phyloP scores from a whole-genome alignment of 2,329 filamentous ascomycete species.

The Thielaviopsis punctulata region DNA sequence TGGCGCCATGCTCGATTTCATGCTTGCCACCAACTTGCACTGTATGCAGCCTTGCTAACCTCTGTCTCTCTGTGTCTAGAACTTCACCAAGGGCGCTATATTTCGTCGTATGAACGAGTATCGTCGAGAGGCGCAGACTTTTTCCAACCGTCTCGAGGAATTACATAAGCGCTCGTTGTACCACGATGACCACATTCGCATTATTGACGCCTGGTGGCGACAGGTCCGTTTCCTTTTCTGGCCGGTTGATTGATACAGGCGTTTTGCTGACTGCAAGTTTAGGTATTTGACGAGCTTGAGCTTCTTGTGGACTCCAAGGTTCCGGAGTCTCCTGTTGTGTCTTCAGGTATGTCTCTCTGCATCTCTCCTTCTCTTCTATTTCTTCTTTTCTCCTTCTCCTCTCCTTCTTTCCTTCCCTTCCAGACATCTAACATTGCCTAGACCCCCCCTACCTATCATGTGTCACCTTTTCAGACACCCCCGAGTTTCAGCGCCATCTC shows the following conservation, averaged over 20 bases:
- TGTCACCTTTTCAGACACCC: conserved; percentile 43
- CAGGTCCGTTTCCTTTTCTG: conserved; percentile 46
- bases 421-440: conserved; percentile 16
- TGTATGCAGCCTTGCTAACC: conserved; percentile 18
- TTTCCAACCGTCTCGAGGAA: conserved; percentile 68
- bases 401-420: conserved; percentile 13
- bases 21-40: background rate
- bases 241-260: too few species aligned
- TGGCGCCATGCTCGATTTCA: too few species aligned
- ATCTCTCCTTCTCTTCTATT: background rate
- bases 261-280: too few species aligned
- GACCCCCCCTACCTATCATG: conserved; percentile 39
- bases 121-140: conserved; percentile 69
- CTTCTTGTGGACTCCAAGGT: conserved; percentile 2
- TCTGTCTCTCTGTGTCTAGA: conserved; percentile 29
- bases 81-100: conserved; percentile 91
- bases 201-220: conserved; percentile 84
- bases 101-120: conserved; percentile 96
- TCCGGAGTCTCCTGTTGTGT: background rate
- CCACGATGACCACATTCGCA: conserved; percentile 83
- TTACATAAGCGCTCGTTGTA: conserved; percentile 60
- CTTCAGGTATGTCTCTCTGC: conserved; percentile 16
- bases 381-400: too few species aligned
- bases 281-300: conserved; percentile 9
- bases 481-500: conserved; percentile 69